Conservation (phyloP, 2,329 filamentous ascomycete genomes). For the Ceratocystis cacaofunesta region DNA sequence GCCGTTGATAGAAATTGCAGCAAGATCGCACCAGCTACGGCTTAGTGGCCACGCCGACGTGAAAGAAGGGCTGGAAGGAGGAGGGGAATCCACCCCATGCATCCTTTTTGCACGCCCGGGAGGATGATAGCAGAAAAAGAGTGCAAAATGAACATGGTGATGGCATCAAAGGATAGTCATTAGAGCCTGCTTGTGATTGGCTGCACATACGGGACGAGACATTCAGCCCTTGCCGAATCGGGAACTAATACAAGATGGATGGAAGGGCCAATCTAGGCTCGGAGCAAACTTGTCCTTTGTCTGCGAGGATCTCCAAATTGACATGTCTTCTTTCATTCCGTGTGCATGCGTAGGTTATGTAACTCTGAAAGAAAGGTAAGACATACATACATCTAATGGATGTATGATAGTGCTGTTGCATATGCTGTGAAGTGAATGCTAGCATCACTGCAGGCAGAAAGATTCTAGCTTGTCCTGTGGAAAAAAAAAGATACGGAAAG, state of each 20-base stretch:
- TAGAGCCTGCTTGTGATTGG: neutral
- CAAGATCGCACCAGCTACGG: neutral
- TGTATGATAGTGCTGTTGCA: neutral
- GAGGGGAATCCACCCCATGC: neutral
- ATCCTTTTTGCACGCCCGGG: neutral
- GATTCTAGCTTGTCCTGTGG: neutral
- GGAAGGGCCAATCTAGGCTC: neutral
- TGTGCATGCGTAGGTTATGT: neutral
- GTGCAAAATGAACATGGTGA: neutral
- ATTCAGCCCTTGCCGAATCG: neutral
- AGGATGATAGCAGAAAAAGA: neutral
- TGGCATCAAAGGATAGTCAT: neutral
- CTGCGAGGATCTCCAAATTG: neutral
- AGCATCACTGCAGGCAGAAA: neutral
- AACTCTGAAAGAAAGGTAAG: neutral
- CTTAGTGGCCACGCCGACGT: neutral
- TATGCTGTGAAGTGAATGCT: neutral
- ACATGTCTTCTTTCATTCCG: neutral
- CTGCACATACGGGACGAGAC: slow-evolving; percentile 9
- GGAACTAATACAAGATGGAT: neutral
- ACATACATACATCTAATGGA: neutral
- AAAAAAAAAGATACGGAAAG: neutral
- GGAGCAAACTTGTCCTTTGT: neutral
- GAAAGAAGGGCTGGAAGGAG: neutral
- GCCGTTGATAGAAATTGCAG: neutral